Percentiles rank a stretch among this genome's conserved stretches.
These are phyloP conservation scores for Butyriboletus loyo DNA, from an alignment of 768 basidiomycete genomes.

Conservation along the genomic window DNA sequence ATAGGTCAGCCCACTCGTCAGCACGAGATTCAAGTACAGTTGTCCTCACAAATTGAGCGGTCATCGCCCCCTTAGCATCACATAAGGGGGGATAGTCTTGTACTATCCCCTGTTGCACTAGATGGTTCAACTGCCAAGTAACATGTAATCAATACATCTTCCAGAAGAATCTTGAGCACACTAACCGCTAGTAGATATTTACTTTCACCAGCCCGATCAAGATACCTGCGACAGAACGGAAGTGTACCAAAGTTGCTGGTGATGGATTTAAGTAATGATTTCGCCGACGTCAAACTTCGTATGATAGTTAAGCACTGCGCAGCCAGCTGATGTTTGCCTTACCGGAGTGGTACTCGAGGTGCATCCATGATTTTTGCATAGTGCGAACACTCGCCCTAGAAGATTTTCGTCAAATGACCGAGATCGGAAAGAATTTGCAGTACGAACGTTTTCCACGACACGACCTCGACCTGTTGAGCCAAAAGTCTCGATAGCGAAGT, in stretches of 20 bases:
- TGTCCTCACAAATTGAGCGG: conserved; percentile 80
- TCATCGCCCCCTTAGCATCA: conserved; percentile 84
- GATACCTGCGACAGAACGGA: conserved; percentile 93
- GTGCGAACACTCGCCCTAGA: conserved; percentile 89
- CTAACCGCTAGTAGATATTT: conserved; percentile 88
- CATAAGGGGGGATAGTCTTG: conserved; percentile 90
- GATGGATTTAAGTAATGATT: conserved; percentile 81
- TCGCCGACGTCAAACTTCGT: conserved; percentile 79
- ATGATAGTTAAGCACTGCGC: background rate
- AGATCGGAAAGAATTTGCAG: conserved; percentile 1
- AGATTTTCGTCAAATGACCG: background rate
- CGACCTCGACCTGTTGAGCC: conserved; percentile 93
- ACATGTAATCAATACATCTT: background rate
- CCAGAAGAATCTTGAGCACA: conserved; percentile 4
- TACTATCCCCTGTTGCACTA: conserved; percentile 86
- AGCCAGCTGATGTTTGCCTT: conserved; percentile 20
- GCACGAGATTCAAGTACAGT: background rate
- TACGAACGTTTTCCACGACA: conserved; percentile 73
- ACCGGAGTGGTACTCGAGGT: conserved; percentile 75
- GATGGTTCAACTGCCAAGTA: conserved; percentile 68
- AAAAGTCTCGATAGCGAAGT: conserved; percentile 98
- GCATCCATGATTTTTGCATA: conserved; percentile 76
- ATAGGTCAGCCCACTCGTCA: conserved; percentile 4
- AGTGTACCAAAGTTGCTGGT: conserved; percentile 92
- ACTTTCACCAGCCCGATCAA: conserved; percentile 89